Percentiles rank a stretch among this genome's conserved stretches.
Conservation (phyloP, 176 grass and related monocot genomes). For the Triticum dicoccoides region DNA sequence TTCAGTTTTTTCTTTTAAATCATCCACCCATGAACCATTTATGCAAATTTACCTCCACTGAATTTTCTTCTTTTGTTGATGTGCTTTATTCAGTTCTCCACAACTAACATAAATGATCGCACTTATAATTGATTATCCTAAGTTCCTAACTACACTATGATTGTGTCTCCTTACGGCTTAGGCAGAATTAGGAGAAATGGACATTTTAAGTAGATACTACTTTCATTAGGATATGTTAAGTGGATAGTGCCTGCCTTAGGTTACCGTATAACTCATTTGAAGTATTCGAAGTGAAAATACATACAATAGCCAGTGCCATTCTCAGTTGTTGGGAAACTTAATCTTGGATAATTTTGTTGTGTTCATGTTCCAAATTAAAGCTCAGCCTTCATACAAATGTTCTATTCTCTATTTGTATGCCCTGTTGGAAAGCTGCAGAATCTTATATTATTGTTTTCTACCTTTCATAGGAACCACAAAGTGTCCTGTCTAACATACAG, state of each 20-base stretch:
- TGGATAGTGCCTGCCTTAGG: not conserved
- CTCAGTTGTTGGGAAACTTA: not conserved
- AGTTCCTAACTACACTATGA: not conserved
- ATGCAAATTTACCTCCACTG: not conserved
- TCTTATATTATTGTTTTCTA: constrained; percentile 17
- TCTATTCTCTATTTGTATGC: not conserved
- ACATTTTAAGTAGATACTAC: not conserved
- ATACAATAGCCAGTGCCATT: not conserved
- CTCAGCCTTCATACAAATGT: constrained; percentile 15
- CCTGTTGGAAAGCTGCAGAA: constrained; percentile 12
- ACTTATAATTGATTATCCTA: not conserved
- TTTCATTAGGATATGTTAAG: not conserved
- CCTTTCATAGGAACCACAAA: constrained; percentile 60
- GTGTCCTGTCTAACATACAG: constrained; percentile 23
- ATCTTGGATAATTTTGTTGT: constrained; percentile 5
- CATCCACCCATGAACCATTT: not conserved
- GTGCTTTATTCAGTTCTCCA: not conserved
- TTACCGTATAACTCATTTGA: constrained; percentile 4
- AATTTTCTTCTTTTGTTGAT: not conserved
- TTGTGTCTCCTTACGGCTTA: not conserved
- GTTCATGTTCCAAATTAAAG: not conserved
- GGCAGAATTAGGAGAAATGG: not conserved
- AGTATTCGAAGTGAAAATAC: constrained; percentile 10
- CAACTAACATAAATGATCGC: not conserved
- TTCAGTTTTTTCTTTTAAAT: not conserved